phyloP scores from a whole-genome alignment of 331 rosid species.

The Malus hybrid region DNA sequence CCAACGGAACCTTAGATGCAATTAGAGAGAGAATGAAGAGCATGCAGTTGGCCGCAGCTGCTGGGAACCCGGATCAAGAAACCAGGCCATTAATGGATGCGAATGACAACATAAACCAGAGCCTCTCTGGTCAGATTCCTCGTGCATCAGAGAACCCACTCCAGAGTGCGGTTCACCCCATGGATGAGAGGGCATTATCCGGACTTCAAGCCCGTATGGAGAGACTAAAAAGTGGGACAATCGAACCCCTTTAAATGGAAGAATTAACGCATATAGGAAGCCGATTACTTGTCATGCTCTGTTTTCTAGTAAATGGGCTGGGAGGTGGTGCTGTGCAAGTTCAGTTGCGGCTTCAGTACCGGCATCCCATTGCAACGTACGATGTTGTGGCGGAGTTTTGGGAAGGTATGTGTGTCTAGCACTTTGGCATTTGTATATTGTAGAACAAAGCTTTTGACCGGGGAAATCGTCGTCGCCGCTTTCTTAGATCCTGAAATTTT shows the following conservation, averaged over 20 bases:
- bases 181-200: constrained; percentile 94
- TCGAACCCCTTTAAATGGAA: constrained; percentile 45
- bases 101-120: constrained; percentile 56
- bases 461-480: background rate
- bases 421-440: constrained; percentile 18
- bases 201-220: constrained; percentile 99
- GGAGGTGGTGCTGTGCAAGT: background rate
- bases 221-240: constrained; percentile 89
- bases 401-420: constrained; percentile 7
- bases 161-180: constrained; percentile 72
- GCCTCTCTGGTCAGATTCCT: constrained; percentile 43
- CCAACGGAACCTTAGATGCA: constrained; percentile 91
- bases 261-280: background rate
- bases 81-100: constrained; percentile 48
- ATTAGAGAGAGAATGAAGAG: constrained; percentile 94
- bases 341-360: background rate
- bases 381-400: constrained; percentile 4
- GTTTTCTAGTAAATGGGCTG: background rate
- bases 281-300: background rate
- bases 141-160: constrained; percentile 55
- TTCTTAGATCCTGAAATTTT: background rate
- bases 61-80: constrained; percentile 57
- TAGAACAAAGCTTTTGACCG: background rate
- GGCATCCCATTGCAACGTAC: background rate
- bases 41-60: constrained; percentile 86